These are phyloP conservation scores for Cytospora chrysosperma DNA, from an alignment of 2,329 filamentous ascomycete genomes.

Conservation along the genomic window DNA sequence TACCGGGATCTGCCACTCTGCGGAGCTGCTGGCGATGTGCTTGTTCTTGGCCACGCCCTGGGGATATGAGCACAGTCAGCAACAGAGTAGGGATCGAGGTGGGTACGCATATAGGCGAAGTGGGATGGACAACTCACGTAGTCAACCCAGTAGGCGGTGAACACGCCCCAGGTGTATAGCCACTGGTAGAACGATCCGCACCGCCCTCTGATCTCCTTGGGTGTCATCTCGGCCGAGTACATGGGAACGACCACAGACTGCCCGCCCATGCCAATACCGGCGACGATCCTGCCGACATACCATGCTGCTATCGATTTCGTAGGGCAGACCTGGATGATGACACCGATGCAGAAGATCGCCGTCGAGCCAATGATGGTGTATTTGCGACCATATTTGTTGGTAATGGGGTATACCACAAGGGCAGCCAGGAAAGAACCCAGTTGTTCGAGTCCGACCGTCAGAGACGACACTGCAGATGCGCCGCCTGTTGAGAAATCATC, in stretches of 20 bases:
- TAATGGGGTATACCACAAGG: conserved; percentile 45
- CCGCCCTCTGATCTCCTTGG: conserved; percentile 33
- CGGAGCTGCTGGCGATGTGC: neutral
- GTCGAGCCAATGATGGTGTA: conserved; percentile 41
- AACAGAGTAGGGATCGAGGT: neutral
- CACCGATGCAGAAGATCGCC: conserved; percentile 45
- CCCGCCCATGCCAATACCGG: conserved; percentile 14
- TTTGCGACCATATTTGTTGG: conserved; percentile 40
- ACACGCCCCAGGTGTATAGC: conserved; percentile 16
- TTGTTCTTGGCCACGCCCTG: conserved; percentile 11
- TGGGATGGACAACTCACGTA: neutral
- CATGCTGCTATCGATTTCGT: conserved; percentile 25
- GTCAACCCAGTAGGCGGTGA: conserved; percentile 17
- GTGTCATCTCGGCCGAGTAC: conserved; percentile 33
- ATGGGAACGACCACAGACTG: conserved; percentile 13
- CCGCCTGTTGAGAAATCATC: conserved; percentile 39
- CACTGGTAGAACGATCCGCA: conserved; percentile 17
- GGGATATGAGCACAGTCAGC: neutral
- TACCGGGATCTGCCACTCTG: conserved; percentile 16
- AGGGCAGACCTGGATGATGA: conserved; percentile 39
- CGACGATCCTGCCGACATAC: conserved; percentile 13
- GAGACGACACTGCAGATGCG: conserved; percentile 29
- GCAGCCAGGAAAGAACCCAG: conserved; percentile 45
- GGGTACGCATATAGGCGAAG: neutral
- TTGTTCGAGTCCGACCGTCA: conserved; percentile 42